Conservation (phyloP, 805 yeast species). For the Yamadazyma olivae region DNA sequence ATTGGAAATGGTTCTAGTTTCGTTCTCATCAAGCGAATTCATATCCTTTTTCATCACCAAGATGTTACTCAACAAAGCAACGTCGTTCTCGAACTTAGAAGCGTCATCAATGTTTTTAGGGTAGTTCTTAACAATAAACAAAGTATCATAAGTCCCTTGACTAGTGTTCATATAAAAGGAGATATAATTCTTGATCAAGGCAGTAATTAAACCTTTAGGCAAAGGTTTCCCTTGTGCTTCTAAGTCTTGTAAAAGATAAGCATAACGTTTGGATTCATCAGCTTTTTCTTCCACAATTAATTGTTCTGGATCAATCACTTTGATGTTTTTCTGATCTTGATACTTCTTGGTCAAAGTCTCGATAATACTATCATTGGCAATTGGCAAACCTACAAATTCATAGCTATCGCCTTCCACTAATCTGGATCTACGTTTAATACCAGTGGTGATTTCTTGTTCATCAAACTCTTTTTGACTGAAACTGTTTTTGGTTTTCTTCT, state of each 20-base stretch:
- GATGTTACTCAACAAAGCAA: constrained; percentile 46
- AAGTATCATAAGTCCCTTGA: constrained; percentile 38
- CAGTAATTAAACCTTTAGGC: constrained; percentile 50
- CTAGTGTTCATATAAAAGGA: constrained; percentile 32
- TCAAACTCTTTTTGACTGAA: constrained; percentile 49
- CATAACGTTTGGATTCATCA: constrained; percentile 44
- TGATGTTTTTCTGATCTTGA: constrained; percentile 21
- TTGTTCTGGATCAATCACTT: constrained; percentile 49
- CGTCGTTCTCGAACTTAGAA: constrained; percentile 68
- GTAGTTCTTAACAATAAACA: constrained; percentile 52
- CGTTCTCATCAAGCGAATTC: constrained; percentile 17
- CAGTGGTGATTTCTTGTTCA: constrained; percentile 46
- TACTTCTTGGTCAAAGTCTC: constrained; percentile 17
- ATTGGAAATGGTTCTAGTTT: constrained; percentile 33
- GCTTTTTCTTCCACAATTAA: constrained; percentile 46
- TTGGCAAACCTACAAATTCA: constrained; percentile 40
- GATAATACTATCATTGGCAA: constrained; percentile 16
- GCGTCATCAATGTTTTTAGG: constrained; percentile 66
- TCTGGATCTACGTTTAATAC: constrained; percentile 49
- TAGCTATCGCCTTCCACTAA: constrained; percentile 36
- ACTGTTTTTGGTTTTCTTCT: constrained; percentile 30
- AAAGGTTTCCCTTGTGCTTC: constrained; percentile 21
- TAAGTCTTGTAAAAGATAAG: constrained; percentile 50
- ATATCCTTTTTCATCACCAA: constrained; percentile 34
- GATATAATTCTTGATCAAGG: constrained; percentile 42